Percentiles rank a stretch among this genome's conserved stretches.
These are phyloP conservation scores for Herpetospermum pedunculosum DNA, from an alignment of 306 rosid species.

Conservation along the genomic window DNA sequence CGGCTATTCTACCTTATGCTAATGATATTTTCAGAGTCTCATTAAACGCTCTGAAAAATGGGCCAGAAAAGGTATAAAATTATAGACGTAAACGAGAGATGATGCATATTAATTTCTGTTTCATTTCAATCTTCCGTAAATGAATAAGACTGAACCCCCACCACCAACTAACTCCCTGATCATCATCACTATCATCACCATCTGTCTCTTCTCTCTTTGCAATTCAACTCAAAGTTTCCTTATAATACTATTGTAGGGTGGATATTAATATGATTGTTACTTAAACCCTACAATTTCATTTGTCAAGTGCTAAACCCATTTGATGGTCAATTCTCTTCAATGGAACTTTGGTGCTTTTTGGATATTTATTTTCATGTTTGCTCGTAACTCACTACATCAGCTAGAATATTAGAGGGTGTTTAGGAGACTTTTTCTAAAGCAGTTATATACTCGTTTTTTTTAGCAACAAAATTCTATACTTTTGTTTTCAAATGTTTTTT, in stretches of 20 bases:
- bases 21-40: conserved; percentile 51
- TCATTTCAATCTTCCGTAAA: neutral
- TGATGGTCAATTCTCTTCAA: neutral
- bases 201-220: neutral
- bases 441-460: neutral
- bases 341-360: neutral
- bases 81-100: neutral
- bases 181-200: neutral
- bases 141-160: neutral
- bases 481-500: too few relatives aligned
- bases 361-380: neutral
- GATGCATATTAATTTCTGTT: neutral
- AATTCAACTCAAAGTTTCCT: neutral
- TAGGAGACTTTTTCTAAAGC: neutral
- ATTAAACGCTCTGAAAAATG: conserved; percentile 45
- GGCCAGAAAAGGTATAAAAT: conserved; percentile 52
- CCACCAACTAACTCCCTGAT: neutral
- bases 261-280: neutral
- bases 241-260: neutral
- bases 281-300: neutral
- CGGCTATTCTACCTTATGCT: conserved; percentile 50
- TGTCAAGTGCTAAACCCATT: neutral
- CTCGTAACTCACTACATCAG: neutral
- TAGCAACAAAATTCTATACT: neutral
- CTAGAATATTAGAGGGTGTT: neutral